phyloP scores from a whole-genome alignment of 2,329 filamentous ascomycete genomes.

The Monilinia aucupariae region DNA sequence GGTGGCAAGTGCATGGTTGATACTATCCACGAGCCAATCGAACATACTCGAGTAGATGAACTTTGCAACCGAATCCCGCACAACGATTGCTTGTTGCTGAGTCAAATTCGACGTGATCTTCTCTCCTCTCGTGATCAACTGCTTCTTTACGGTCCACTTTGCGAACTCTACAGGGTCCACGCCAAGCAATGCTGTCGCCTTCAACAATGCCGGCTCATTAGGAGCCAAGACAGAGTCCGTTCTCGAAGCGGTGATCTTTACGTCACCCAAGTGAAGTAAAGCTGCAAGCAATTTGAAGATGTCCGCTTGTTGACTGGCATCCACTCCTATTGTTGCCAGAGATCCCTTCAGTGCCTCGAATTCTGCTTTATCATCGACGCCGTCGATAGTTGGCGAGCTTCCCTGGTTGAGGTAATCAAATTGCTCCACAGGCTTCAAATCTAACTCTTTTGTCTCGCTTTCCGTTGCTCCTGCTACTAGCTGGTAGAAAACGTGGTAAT shows the following conservation, averaged over 20 bases:
- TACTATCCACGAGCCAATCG: slow-evolving; percentile 97
- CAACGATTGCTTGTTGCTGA: slow-evolving; percentile 87
- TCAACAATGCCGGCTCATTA: slow-evolving; percentile 73
- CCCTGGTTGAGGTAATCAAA: slow-evolving; percentile 97
- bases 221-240: slow-evolving; percentile 80
- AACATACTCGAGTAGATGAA: slow-evolving; percentile 98
- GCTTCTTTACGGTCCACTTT: slow-evolving; percentile 99
- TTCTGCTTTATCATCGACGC: slow-evolving; percentile 91
- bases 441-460: slow-evolving; percentile 71
- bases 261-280: slow-evolving; percentile 88
- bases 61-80: slow-evolving; percentile 95
- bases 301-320: slow-evolving; percentile 64
- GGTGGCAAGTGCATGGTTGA: slow-evolving; percentile 85
- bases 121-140: slow-evolving; percentile 90
- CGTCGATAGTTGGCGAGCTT: slow-evolving; percentile 82
- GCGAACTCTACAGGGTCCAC: slow-evolving; percentile 83
- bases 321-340: slow-evolving; percentile 80
- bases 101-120: slow-evolving; percentile 96
- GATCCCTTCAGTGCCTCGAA: slow-evolving; percentile 85
- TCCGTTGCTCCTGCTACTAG: slow-evolving; percentile 88
- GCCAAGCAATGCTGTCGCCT: slow-evolving; percentile 78
- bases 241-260: slow-evolving; percentile 87
- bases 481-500: slow-evolving; percentile 99
- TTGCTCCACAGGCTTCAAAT: slow-evolving; percentile 75
- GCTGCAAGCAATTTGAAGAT: slow-evolving; percentile 90